These are phyloP conservation scores for Russula foetens DNA, from an alignment of 768 basidiomycete genomes.

Conservation along the genomic window DNA sequence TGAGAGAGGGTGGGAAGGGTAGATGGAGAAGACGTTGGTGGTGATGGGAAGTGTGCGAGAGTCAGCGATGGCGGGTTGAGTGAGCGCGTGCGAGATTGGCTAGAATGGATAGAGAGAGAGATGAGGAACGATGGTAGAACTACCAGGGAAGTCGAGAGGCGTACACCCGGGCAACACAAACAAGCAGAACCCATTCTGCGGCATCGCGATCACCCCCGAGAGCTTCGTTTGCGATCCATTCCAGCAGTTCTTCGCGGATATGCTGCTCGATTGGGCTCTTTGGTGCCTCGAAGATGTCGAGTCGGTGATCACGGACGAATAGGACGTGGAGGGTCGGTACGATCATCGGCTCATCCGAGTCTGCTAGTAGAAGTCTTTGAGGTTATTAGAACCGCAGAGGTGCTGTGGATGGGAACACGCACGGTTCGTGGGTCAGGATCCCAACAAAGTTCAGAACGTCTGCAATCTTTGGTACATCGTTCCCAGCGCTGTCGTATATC, in stretches of 20 bases:
- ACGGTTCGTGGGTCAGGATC: conserved; percentile 61
- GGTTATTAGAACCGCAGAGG: neutral
- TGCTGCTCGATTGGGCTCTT: conserved; percentile 17
- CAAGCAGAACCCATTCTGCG: conserved; percentile 69
- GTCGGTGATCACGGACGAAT: conserved; percentile 39
- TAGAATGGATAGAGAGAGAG: conserved; percentile 25
- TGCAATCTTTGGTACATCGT: conserved; percentile 46
- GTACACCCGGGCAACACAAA: conserved; percentile 54
- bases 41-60: conserved; percentile 50
- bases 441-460: conserved; percentile 66
- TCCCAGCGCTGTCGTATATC: conserved; percentile 47
- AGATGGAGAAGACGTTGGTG: conserved; percentile 21
- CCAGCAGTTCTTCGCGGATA: conserved; percentile 47
- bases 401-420: conserved; percentile 24
- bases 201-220: conserved; percentile 60
- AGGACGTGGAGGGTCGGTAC: conserved; percentile 68
- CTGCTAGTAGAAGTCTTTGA: conserved; percentile 30
- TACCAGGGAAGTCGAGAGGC: conserved; percentile 23
- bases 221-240: conserved; percentile 66
- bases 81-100: conserved; percentile 58
- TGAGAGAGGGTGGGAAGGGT: conserved; percentile 40
- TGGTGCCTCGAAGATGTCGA: conserved; percentile 21
- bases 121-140: neutral
- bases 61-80: conserved; percentile 62
- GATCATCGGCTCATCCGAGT: conserved; percentile 27